These are phyloP conservation scores for Platismatia glauca DNA, from an alignment of 495 filamentous ascomycete species.

Conservation along the genomic window DNA sequence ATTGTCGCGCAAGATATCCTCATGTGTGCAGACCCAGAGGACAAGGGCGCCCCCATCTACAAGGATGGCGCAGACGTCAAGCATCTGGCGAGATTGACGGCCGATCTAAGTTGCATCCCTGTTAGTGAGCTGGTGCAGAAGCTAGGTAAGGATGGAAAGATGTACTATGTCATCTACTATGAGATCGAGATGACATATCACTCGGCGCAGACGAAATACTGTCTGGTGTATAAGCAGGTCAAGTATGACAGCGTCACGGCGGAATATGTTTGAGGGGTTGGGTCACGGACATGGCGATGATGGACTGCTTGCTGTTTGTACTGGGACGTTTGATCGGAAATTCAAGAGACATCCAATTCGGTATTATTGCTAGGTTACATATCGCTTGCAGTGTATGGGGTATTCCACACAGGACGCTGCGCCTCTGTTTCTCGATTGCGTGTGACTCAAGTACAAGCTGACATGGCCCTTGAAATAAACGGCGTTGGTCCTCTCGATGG, in stretches of 20 bases:
- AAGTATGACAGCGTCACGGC: conserved; percentile 27
- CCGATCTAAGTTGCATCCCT: conserved; percentile 23
- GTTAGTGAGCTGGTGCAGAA: conserved; percentile 13
- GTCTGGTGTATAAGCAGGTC: conserved; percentile 26
- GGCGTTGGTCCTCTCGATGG: too few species aligned
- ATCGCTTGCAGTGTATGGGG: background rate
- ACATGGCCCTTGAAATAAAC: too few species aligned
- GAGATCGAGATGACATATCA: conserved; percentile 28
- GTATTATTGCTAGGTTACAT: background rate
- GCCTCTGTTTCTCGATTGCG: background rate
- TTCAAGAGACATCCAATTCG: too few species aligned
- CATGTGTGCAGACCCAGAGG: conserved; percentile 16
- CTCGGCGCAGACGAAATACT: conserved; percentile 27
- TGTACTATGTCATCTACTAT: conserved; percentile 26
- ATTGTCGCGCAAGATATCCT: conserved; percentile 21
- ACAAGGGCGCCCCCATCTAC: conserved; percentile 20
- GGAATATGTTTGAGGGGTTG: conserved; percentile 23
- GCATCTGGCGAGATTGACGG: conserved; percentile 17
- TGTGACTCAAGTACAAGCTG: background rate
- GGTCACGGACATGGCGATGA: background rate
- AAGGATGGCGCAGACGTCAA: conserved; percentile 19
- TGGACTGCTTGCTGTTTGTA: background rate
- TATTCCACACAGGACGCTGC: background rate
- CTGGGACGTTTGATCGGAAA: background rate
- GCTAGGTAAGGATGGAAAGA: conserved; percentile 21